These are phyloP conservation scores for Colletotrichum sp. DNA, from an alignment of 2,329 filamentous ascomycete species.

Conservation along the genomic window DNA sequence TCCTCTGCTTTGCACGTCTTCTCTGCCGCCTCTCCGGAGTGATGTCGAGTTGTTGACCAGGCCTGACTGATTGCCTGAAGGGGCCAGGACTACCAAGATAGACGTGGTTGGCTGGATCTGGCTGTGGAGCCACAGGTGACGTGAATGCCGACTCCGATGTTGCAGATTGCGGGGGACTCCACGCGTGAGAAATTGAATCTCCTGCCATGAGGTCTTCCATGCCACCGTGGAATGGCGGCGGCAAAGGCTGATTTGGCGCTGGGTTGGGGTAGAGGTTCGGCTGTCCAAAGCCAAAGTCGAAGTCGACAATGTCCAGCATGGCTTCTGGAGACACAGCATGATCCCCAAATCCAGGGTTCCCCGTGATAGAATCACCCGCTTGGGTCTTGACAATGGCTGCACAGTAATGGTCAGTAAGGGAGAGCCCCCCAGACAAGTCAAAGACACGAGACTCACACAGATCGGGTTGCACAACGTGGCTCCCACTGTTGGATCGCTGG, in stretches of 20 bases:
- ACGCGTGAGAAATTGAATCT: constrained; percentile 6
- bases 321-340: constrained; percentile 32
- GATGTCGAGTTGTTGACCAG: not conserved
- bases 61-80: not conserved
- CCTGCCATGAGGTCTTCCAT: constrained; percentile 15
- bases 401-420: constrained; percentile 13
- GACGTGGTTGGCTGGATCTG: not conserved
- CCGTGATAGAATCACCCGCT: not conserved
- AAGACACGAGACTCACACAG: constrained; percentile 35
- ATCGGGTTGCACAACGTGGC: constrained; percentile 36
- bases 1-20: constrained; percentile 28
- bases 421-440: not conserved
- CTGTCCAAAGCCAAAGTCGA: constrained; percentile 40
- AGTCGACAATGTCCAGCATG: constrained; percentile 34
- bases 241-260: constrained; percentile 28
- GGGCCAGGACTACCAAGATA: constrained; percentile 3
- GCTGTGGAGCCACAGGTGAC: constrained; percentile 4
- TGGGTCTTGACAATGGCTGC: constrained; percentile 19
- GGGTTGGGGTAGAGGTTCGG: constrained; percentile 30
- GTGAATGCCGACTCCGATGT: constrained; percentile 13
- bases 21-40: not conserved
- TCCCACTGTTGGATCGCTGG: constrained; percentile 37
- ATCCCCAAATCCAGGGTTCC: constrained; percentile 20
- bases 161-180: constrained; percentile 15
- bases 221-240: constrained; percentile 22